phyloP scores from a whole-genome alignment of 106 monocot genomes.

The Acanthochlamys bracteata region DNA sequence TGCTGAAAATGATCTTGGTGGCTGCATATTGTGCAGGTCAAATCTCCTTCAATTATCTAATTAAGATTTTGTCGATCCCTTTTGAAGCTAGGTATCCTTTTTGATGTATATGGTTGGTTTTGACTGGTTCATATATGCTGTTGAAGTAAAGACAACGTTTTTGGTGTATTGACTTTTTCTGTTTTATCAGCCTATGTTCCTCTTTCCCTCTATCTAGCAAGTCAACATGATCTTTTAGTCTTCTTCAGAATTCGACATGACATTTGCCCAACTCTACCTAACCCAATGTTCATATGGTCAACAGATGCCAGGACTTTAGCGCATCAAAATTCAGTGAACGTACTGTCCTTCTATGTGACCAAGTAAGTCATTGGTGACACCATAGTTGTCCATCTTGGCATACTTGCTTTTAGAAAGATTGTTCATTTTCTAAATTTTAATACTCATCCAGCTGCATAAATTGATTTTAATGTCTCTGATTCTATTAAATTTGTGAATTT shows the following conservation, averaged over 20 bases:
- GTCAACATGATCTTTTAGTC: no score
- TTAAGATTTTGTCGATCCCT: no score
- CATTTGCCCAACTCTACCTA: background rate
- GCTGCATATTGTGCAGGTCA: constrained; percentile 84
- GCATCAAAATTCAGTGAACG: constrained; percentile 61
- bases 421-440: background rate
- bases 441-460: background rate
- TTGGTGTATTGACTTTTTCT: background rate
- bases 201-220: background rate
- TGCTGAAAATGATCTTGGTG: constrained; percentile 42
- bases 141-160: no score
- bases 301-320: constrained; percentile 70
- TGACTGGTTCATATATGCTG: no score
- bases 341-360: constrained; percentile 90
- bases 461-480: background rate
- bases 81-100: no score
- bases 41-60: background rate
- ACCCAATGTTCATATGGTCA: background rate
- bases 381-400: background rate
- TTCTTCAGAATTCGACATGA: background rate
- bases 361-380: constrained; percentile 21
- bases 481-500: constrained; percentile 5
- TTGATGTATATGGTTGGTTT: no score
- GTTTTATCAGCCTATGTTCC: background rate
- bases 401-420: background rate